Conservation (phyloP, 345 rosid species). For the Euphorbia lathyris region DNA sequence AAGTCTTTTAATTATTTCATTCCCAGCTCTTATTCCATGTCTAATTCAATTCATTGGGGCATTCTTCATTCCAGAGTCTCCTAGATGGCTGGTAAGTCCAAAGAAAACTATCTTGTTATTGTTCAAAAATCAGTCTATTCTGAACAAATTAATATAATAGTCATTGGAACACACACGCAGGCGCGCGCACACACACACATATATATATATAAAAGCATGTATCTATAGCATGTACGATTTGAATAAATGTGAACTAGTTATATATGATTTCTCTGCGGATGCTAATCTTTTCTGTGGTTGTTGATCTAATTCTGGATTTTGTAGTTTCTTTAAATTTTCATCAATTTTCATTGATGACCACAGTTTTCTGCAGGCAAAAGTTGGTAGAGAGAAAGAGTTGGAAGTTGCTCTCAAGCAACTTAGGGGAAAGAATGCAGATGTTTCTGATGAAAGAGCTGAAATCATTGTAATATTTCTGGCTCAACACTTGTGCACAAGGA, state of each 20-base stretch:
- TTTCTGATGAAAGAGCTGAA: slow-evolving; percentile 50
- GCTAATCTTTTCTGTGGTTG: too few relatives aligned
- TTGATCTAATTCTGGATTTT: background rate
- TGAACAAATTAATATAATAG: too few relatives aligned
- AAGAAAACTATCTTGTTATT: too few relatives aligned
- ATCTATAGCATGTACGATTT: too few relatives aligned
- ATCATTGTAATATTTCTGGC: slow-evolving; percentile 36
- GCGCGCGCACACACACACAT: too few relatives aligned
- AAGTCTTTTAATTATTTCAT: background rate
- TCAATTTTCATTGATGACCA: background rate
- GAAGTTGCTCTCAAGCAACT: slow-evolving; percentile 45
- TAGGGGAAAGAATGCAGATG: slow-evolving; percentile 46
- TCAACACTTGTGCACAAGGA: background rate
- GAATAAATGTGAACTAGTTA: too few relatives aligned
- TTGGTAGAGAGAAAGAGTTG: slow-evolving; percentile 37
- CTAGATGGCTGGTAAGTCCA: slow-evolving; percentile 46
- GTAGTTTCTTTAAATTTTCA: background rate
- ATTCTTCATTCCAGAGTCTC: slow-evolving; percentile 48
- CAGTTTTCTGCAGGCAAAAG: slow-evolving; percentile 36
- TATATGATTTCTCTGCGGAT: too few relatives aligned
- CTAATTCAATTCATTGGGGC: slow-evolving; percentile 30
- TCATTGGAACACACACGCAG: too few relatives aligned
- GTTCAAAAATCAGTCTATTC: too few relatives aligned
- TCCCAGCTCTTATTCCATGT: slow-evolving; percentile 39
- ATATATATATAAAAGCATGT: too few relatives aligned